Percentiles rank a stretch among this genome's conserved stretches.
phyloP scores from a whole-genome alignment of 139 green algal species.

The Chlorella vulgaris region DNA sequence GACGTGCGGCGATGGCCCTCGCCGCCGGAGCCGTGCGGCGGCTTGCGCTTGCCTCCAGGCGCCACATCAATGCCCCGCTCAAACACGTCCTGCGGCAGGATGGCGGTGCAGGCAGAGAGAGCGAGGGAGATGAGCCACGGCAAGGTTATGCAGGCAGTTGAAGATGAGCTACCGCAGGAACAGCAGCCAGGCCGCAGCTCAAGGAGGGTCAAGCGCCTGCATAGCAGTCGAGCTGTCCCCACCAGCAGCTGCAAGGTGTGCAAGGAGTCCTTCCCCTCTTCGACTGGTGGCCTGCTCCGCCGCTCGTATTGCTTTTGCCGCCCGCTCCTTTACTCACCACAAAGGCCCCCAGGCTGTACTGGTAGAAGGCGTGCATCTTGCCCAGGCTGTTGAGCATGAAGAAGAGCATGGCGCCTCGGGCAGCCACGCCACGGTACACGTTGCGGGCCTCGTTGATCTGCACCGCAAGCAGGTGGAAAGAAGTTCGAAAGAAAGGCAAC shows the following conservation, averaged over 20 bases:
- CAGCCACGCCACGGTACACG: slow-evolving; percentile 78
- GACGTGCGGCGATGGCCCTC: neutral
- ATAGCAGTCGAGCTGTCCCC: too few species aligned
- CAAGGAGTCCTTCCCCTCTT: too few species aligned
- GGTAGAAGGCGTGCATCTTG: slow-evolving; percentile 88
- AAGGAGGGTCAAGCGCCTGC: neutral
- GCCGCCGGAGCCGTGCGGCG: neutral
- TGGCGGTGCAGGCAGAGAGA: neutral
- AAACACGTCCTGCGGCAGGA: slow-evolving; percentile 20
- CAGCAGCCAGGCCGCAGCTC: too few species aligned
- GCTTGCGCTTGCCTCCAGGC: slow-evolving; percentile 3
- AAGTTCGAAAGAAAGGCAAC: neutral
- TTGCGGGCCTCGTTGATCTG: slow-evolving; percentile 78
- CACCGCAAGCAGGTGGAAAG: neutral
- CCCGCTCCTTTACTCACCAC: slow-evolving; percentile 55
- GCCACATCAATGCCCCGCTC: slow-evolving; percentile 14
- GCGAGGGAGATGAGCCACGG: too few species aligned
- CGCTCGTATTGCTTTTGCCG: too few species aligned
- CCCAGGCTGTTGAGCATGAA: slow-evolving; percentile 92
- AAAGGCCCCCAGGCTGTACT: slow-evolving; percentile 92
- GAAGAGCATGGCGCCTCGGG: slow-evolving; percentile 82
- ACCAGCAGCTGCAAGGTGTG: too few species aligned
- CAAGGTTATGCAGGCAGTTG: too few species aligned
- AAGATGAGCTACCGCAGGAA: too few species aligned
- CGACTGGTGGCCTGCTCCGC: too few species aligned